Conservation (phyloP, 83 land plant genomes). For the Diphasiastrum complanatum region DNA sequence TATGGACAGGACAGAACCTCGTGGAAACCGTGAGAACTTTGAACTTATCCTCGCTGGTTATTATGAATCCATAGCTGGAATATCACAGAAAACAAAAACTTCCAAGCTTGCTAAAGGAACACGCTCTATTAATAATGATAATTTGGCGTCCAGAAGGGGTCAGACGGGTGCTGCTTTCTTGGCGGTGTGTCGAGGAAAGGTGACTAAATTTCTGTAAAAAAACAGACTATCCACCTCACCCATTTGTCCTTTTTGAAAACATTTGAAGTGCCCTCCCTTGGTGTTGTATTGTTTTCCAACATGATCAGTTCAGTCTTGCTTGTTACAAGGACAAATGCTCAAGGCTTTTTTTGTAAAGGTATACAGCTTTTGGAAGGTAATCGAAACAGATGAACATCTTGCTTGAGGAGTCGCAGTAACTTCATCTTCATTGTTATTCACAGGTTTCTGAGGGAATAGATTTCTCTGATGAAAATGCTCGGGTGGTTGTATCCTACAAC, state of each 20-base stretch:
- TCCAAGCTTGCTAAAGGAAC: conserved; percentile 23
- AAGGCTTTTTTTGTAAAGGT: conserved; percentile 8
- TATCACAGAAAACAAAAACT: conserved; percentile 24
- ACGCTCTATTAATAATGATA: conserved; percentile 9
- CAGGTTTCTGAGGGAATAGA: conserved; percentile 99
- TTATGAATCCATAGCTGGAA: conserved; percentile 44
- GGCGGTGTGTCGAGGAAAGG: conserved; percentile 98
- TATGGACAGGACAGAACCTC: conserved; percentile 51
- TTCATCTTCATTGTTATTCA: neutral
- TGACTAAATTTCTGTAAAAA: conserved; percentile 16
- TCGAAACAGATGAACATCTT: neutral
- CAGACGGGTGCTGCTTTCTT: conserved; percentile 83
- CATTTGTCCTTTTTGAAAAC: too few relatives aligned
- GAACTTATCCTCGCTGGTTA: conserved; percentile 60
- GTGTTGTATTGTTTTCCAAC: neutral
- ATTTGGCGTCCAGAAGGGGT: conserved; percentile 2
- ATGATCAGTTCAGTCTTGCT: neutral
- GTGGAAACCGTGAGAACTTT: conserved; percentile 67
- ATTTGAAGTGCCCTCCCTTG: too few relatives aligned
- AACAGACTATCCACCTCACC: too few relatives aligned
- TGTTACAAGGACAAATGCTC: neutral
- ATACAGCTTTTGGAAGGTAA: neutral
- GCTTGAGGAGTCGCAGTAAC: neutral
- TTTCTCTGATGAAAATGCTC: conserved; percentile 90
- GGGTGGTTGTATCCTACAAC: conserved; percentile 88